Percentiles rank a stretch among this genome's conserved stretches.
Evolutionary conservation across 257 asterid genomes (phyloP).

Genomic region (Euphrasia confusa): DNA sequence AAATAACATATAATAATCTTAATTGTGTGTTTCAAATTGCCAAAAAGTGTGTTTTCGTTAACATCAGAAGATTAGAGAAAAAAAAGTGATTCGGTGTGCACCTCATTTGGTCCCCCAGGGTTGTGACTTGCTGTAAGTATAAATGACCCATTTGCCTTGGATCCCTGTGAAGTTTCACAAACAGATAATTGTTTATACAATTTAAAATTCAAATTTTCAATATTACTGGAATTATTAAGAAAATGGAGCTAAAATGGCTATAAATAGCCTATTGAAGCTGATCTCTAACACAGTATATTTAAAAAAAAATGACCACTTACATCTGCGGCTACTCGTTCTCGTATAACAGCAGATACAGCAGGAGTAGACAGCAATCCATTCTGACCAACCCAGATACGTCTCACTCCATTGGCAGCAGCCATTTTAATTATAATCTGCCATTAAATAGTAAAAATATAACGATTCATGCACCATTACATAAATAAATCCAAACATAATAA

Average conservation of each 20-base stretch:
- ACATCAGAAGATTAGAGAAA: constrained; percentile 12
- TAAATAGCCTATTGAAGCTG: constrained; percentile 23
- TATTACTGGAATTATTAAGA: background rate
- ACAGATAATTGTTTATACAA: background rate
- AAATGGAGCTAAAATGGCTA: constrained; percentile 13
- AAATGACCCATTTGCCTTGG: constrained; percentile 88
- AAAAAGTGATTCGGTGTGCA: constrained; percentile 23
- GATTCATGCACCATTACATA: constrained; percentile 13
- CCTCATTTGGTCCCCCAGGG: constrained; percentile 99
- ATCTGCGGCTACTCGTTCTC: constrained; percentile 81
- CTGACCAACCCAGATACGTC: constrained; percentile 97
- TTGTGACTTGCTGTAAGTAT: constrained; percentile 98
- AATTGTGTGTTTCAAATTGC: too few species aligned
- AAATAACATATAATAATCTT: background rate
- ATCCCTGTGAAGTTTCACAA: constrained; percentile 55
- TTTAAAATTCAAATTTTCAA: background rate
- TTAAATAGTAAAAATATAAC: constrained; percentile 19
- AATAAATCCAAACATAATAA: constrained; percentile 14
- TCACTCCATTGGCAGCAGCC: constrained; percentile 95
- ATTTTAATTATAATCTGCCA: constrained; percentile 84
- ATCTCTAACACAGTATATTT: constrained; percentile 16
- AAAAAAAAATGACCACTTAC: constrained; percentile 27
- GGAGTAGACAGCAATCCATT: constrained; percentile 90
- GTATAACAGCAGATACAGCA: constrained; percentile 86
- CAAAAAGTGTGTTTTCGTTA: too few species aligned